These are phyloP conservation scores for Colletotrichum sp. DNA, from an alignment of 2,329 filamentous ascomycete species.

Conservation along the genomic window DNA sequence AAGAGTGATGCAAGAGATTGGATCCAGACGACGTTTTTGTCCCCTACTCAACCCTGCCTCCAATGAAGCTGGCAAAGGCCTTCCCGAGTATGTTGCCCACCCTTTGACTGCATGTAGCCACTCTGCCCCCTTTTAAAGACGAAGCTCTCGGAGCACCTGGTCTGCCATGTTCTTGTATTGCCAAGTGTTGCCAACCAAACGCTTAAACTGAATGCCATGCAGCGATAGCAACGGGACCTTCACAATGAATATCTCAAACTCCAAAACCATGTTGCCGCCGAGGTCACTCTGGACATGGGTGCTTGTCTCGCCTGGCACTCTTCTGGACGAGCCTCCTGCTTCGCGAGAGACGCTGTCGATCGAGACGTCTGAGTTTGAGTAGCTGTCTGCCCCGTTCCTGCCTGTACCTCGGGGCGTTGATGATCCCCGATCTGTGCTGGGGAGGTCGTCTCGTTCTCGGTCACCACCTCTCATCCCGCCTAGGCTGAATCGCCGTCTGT, in stretches of 20 bases:
- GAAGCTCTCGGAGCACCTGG: constrained; percentile 86
- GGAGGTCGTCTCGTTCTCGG: constrained; percentile 74
- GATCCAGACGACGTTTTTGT: not conserved
- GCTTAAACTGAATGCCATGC: constrained; percentile 98
- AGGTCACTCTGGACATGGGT: constrained; percentile 92
- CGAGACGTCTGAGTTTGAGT: constrained; percentile 86
- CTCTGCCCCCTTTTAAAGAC: constrained; percentile 58
- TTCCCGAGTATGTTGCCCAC: not conserved
- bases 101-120: not conserved
- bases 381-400: constrained; percentile 67
- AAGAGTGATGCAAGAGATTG: not conserved
- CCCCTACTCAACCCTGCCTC: not conserved
- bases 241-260: constrained; percentile 96
- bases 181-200: constrained; percentile 94
- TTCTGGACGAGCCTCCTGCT: constrained; percentile 53
- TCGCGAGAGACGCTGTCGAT: constrained; percentile 72
- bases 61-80: not conserved
- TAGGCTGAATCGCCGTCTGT: constrained; percentile 84
- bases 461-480: constrained; percentile 67
- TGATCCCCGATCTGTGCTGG: constrained; percentile 55
- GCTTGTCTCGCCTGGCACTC: constrained; percentile 82
- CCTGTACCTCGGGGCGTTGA: constrained; percentile 48
- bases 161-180: constrained; percentile 99
- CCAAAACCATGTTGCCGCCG: constrained; percentile 80
- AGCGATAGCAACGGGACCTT: constrained; percentile 93